phyloP scores from a whole-genome alignment of 2,329 filamentous ascomycete genomes.

The Coleophoma cylindrospora region DNA sequence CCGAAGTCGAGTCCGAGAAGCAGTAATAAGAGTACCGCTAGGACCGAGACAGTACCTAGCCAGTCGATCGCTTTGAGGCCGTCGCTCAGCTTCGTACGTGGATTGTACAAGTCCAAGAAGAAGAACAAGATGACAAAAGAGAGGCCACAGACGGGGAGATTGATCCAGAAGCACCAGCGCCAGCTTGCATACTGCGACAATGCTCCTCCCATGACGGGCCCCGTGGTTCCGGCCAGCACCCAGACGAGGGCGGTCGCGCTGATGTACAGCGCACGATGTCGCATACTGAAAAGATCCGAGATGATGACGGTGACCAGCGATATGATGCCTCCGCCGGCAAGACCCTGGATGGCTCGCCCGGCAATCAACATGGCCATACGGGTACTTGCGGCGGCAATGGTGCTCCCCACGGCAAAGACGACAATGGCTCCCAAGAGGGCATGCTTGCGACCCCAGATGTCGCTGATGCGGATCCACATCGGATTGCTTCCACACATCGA shows the following conservation, averaged over 20 bases:
- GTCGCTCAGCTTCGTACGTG: no score
- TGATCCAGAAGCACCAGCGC: no score
- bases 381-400: constrained; percentile 41
- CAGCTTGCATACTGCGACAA: no score
- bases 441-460: constrained; percentile 53
- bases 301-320: constrained; percentile 51
- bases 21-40: no score
- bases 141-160: no score
- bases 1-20: no score
- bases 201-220: constrained; percentile 55
- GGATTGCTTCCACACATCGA: constrained; percentile 47
- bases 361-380: constrained; percentile 42
- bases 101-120: no score
- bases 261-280: constrained; percentile 51
- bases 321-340: constrained; percentile 45
- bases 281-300: constrained; percentile 46
- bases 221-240: constrained; percentile 54
- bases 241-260: constrained; percentile 55
- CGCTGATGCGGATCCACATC: constrained; percentile 56
- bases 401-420: constrained; percentile 46
- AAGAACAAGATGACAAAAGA: no score
- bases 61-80: no score
- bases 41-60: no score
- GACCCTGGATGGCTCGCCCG: constrained; percentile 41
- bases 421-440: constrained; percentile 41